phyloP scores from a whole-genome alignment of 2,329 filamentous ascomycete species.

The Boeremia lycopersici region DNA sequence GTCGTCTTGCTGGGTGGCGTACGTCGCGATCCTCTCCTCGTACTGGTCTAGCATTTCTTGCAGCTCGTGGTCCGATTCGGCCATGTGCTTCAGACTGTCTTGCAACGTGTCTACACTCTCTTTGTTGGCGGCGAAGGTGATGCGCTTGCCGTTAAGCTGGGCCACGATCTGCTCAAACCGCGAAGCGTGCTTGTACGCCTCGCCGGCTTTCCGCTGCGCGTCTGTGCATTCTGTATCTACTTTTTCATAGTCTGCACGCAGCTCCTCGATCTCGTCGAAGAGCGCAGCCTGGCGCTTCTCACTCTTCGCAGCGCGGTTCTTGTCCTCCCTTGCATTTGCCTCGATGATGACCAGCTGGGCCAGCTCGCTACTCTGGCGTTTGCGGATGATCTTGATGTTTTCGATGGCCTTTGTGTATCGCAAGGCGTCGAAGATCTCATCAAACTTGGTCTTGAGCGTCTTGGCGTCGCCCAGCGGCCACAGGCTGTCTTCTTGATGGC shows the following conservation, averaged over 20 bases:
- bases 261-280: slow-evolving; percentile 67
- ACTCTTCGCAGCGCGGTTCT: slow-evolving; percentile 77
- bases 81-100: slow-evolving; percentile 74
- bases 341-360: slow-evolving; percentile 75
- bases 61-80: slow-evolving; percentile 78
- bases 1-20: slow-evolving; percentile 66
- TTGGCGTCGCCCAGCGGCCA: slow-evolving; percentile 94
- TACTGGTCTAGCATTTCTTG: slow-evolving; percentile 76
- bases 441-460: slow-evolving; percentile 89
- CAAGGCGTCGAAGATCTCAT: slow-evolving; percentile 95
- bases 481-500: slow-evolving; percentile 95
- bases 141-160: slow-evolving; percentile 75
- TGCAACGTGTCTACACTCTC: slow-evolving; percentile 73
- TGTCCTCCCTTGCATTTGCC: slow-evolving; percentile 78
- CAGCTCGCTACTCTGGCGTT: slow-evolving; percentile 80
- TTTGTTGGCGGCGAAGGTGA: slow-evolving; percentile 73
- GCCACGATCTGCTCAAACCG: slow-evolving; percentile 77
- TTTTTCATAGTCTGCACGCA: slow-evolving; percentile 31
- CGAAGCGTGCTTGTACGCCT: slow-evolving; percentile 74
- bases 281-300: slow-evolving; percentile 62
- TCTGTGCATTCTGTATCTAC: slow-evolving; percentile 43
- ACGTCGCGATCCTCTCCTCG: slow-evolving; percentile 72
- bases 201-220: slow-evolving; percentile 59
- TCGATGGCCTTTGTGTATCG: slow-evolving; percentile 98
- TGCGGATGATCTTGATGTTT: slow-evolving; percentile 85